Base-by-base conservation (phyloP, 208 protist species). In the Crithidia fasciculata region DNA sequence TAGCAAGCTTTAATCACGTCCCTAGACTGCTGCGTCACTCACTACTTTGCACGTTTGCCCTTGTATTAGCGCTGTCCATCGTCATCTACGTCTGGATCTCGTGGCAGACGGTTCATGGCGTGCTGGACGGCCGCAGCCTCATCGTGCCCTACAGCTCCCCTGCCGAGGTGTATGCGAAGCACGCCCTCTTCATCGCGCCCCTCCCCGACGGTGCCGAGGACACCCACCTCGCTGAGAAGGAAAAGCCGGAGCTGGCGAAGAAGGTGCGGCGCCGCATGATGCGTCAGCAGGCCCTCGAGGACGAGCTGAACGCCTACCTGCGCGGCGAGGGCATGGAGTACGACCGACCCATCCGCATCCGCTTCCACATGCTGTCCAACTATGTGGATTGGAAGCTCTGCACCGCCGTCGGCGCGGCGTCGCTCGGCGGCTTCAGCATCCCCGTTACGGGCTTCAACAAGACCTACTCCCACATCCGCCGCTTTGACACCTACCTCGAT, bases 381-480 rank as follows among this genome's bases (percentile, higher is more conserved):
- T 45, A 41, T 9, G 63, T 83, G 8, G 62, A 74, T 12, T 74
- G 69, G 64, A 76, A 57, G 40, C 58, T 77, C 8, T 83, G 79
- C 69, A 80, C 69, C 4, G 45, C 74, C 3, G 45, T 81, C 18
- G 80, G 74, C 12, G 72, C 80, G 7, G 80, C 80, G 28, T 61
- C 72, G 10, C 71, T 84, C n/a, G 60, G 41, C 7, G 80, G 75
- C 37, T 53, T 78, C 36, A 74, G 69, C 75, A 28, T 81, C 8
- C 69, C 69, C 2, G 45, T 81, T 2, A 78, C 73, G 12, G 67
- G 67, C 66, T 74, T 76, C 60, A 44, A 81, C 36, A 6, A 8
- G 28, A 28, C 75, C 55, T 84, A 84, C 80, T 72, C 70, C 36
- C 80, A 84, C 59, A 36, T 81, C 47, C 40, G 16, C n/a, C 80